These are phyloP conservation scores for Otatea glauca DNA, from an alignment of 176 grass and related monocot species.

Conservation along the genomic window DNA sequence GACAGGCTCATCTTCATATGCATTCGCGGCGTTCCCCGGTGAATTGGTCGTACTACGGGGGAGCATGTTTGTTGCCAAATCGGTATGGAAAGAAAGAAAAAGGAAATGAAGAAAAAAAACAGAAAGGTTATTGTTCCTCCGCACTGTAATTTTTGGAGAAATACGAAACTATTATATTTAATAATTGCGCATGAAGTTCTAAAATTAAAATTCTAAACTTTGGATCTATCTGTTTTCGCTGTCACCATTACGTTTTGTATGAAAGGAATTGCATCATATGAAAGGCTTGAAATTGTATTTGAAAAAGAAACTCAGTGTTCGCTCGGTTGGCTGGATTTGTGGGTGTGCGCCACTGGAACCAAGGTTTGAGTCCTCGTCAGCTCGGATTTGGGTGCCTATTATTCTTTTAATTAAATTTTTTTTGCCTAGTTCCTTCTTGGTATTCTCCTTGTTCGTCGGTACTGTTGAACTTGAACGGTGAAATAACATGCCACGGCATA, in stretches of 20 bases:
- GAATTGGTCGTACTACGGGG: background rate
- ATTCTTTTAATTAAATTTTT: background rate
- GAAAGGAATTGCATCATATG: background rate
- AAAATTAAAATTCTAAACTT: background rate
- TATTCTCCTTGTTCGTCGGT: background rate
- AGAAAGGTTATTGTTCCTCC: background rate
- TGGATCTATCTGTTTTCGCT: background rate
- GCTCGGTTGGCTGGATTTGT: background rate
- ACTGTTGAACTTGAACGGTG: background rate
- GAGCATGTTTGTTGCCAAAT: background rate
- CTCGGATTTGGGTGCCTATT: background rate
- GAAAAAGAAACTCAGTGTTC: background rate
- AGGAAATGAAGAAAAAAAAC: background rate
- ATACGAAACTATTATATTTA: background rate
- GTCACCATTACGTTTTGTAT: background rate
- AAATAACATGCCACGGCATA: background rate
- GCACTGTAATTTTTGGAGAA: background rate
- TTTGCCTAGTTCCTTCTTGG: background rate
- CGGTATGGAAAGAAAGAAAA: background rate
- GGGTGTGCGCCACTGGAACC: background rate
- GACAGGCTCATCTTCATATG: background rate
- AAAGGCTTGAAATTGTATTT: background rate
- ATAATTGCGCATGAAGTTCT: background rate
- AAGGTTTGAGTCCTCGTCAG: background rate
- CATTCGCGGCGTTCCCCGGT: background rate